These are phyloP conservation scores for Sicyos edulis DNA, from an alignment of 306 rosid genomes.

Conservation along the genomic window DNA sequence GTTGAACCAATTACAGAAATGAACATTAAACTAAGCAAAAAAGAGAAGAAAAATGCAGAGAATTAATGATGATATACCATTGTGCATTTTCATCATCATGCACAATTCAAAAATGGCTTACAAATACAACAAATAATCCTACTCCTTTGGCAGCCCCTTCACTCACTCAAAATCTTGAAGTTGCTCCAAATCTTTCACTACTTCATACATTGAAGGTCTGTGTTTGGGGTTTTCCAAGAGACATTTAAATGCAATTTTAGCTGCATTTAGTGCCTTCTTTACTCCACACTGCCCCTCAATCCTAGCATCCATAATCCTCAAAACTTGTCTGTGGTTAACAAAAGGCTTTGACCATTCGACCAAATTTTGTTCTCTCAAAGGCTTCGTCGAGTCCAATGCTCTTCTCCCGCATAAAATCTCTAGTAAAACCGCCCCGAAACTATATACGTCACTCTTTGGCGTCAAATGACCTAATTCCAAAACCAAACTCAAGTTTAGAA, in stretches of 20 bases:
- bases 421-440: constrained; percentile 84
- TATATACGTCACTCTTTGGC: constrained; percentile 77
- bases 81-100: background rate
- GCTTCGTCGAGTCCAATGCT: constrained; percentile 60
- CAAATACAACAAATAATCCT: too few species aligned
- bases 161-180: constrained; percentile 37
- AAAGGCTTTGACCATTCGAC: constrained; percentile 83
- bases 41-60: background rate
- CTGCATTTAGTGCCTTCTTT: constrained; percentile 48
- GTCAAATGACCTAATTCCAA: constrained; percentile 69
- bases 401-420: constrained; percentile 73
- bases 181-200: constrained; percentile 54
- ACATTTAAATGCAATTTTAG: constrained; percentile 58
- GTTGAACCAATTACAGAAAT: background rate
- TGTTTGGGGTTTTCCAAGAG: constrained; percentile 53
- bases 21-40: background rate
- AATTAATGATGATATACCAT: background rate
- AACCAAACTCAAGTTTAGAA: constrained; percentile 6
- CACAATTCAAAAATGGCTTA: too few species aligned
- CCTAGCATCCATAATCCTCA: constrained; percentile 67
- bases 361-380: constrained; percentile 57
- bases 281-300: constrained; percentile 62
- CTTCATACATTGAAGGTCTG: constrained; percentile 76
- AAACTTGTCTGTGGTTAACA: constrained; percentile 59
- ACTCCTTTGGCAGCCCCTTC: background rate